Conservation (phyloP, 2,329 filamentous ascomycete species). For the Pseudogymnoascus pannorum region DNA sequence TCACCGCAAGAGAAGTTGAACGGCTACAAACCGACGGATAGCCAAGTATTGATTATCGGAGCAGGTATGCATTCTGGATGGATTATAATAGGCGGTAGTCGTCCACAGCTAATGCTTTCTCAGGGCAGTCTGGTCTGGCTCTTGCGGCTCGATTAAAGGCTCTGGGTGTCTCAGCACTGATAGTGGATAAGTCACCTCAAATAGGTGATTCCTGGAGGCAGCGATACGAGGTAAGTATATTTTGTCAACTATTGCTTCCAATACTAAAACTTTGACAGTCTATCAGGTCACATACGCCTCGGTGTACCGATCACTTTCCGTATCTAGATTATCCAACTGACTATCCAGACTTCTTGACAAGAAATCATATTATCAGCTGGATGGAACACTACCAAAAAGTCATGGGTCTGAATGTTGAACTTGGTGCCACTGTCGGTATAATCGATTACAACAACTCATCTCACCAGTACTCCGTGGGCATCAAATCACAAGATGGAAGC, state of each 20-base stretch:
- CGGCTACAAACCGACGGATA: conserved; percentile 29
- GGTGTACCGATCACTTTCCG: conserved; percentile 20
- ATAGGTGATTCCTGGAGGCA: background rate
- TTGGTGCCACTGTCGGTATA: conserved; percentile 32
- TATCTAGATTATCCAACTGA: conserved; percentile 35
- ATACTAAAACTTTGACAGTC: background rate
- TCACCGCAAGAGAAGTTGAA: conserved; percentile 32
- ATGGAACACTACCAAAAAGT: conserved; percentile 41
- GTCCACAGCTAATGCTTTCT: background rate
- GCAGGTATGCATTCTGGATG: background rate
- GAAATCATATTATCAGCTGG: conserved; percentile 42
- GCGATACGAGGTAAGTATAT: background rate
- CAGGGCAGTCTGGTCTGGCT: background rate
- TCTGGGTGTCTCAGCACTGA: background rate
- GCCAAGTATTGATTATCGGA: background rate
- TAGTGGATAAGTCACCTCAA: background rate
- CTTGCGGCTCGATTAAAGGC: background rate
- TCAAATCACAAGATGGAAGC: conserved; percentile 21
- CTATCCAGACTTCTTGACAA: conserved; percentile 37
- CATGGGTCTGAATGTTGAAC: conserved; percentile 43
- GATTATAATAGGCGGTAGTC: background rate
- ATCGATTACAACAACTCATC: conserved; percentile 30
- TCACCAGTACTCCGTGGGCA: conserved; percentile 33
- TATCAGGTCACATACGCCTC: background rate
- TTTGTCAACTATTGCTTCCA: background rate